Percentiles rank a stretch among this genome's conserved stretches.
These are phyloP conservation scores for Biscutella auriculata DNA, from an alignment of 441 rosid genomes.

Conservation along the genomic window DNA sequence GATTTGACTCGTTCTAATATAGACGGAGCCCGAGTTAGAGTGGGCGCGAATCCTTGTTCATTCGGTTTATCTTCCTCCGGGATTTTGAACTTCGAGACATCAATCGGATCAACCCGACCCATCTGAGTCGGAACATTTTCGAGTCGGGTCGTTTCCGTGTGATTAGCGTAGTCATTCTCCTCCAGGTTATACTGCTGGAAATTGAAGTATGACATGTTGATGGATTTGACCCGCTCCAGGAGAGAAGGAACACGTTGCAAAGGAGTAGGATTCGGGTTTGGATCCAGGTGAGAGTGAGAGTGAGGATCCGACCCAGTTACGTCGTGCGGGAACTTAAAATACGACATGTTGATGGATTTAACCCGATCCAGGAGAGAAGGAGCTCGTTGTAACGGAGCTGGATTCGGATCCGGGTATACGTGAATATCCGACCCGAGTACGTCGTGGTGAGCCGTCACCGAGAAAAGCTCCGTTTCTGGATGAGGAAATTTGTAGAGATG, in stretches of 20 bases:
- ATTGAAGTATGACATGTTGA: slow-evolving; percentile 30
- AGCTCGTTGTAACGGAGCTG: slow-evolving; percentile 18
- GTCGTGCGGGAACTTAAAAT: slow-evolving; percentile 21
- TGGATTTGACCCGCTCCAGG: slow-evolving; percentile 43
- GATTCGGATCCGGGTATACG: slow-evolving; percentile 7
- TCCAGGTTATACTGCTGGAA: slow-evolving; percentile 22
- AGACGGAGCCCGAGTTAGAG: slow-evolving; percentile 34
- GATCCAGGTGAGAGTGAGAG: neutral
- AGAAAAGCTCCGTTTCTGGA: slow-evolving; percentile 13
- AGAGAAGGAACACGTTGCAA: slow-evolving; percentile 32
- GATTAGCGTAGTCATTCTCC: neutral
- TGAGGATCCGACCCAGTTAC: slow-evolving; percentile 8
- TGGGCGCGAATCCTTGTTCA: neutral
- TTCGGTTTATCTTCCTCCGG: slow-evolving; percentile 17
- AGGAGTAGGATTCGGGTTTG: slow-evolving; percentile 5
- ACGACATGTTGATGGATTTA: slow-evolving; percentile 38
- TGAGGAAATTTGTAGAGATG: slow-evolving; percentile 23
- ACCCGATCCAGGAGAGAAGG: slow-evolving; percentile 46
- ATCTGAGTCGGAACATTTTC: neutral
- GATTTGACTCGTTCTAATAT: slow-evolving; percentile 47
- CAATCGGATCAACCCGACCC: slow-evolving; percentile 21
- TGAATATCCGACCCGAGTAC: slow-evolving; percentile 20
- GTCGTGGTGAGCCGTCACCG: slow-evolving; percentile 8
- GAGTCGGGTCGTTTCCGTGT: slow-evolving; percentile 6
- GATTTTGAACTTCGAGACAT: slow-evolving; percentile 16